phyloP scores from a whole-genome alignment of 306 rosid species.

The Cicer arietinum region DNA sequence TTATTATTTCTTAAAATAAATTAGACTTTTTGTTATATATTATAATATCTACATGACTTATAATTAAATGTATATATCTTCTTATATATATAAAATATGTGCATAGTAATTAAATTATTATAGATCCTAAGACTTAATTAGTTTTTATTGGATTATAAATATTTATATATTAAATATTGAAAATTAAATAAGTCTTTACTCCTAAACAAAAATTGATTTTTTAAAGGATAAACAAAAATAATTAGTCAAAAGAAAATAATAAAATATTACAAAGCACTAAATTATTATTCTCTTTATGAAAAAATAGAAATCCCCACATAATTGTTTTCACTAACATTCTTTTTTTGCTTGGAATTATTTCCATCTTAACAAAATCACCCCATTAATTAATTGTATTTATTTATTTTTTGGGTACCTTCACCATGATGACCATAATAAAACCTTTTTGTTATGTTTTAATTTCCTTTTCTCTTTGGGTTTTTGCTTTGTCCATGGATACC shows the following conservation, averaged over 20 bases:
- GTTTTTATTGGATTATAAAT: neutral
- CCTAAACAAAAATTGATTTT: too few relatives aligned
- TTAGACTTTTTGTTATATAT: too few relatives aligned
- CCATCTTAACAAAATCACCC: conserved; percentile 37
- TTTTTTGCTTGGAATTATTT: neutral
- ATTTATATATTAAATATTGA: neutral
- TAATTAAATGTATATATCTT: too few relatives aligned
- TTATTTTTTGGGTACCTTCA: neutral
- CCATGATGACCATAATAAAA: neutral
- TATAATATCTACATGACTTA: too few relatives aligned
- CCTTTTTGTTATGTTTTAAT: conserved; percentile 8
- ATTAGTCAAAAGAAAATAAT: too few relatives aligned
- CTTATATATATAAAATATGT: too few relatives aligned
- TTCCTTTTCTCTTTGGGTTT: conserved; percentile 33
- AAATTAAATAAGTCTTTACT: neutral
- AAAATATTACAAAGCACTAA: neutral
- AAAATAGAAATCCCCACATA: neutral
- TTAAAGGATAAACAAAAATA: too few relatives aligned
- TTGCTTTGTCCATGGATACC: conserved; percentile 37
- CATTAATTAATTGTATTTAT: neutral
- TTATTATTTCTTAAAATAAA: neutral
- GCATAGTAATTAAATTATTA: too few relatives aligned
- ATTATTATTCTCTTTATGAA: neutral
- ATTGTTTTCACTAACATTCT: conserved; percentile 25
- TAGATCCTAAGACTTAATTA: neutral